phyloP scores from a whole-genome alignment of 2,329 filamentous ascomycete genomes.

The Albophoma yamanashiensis region DNA sequence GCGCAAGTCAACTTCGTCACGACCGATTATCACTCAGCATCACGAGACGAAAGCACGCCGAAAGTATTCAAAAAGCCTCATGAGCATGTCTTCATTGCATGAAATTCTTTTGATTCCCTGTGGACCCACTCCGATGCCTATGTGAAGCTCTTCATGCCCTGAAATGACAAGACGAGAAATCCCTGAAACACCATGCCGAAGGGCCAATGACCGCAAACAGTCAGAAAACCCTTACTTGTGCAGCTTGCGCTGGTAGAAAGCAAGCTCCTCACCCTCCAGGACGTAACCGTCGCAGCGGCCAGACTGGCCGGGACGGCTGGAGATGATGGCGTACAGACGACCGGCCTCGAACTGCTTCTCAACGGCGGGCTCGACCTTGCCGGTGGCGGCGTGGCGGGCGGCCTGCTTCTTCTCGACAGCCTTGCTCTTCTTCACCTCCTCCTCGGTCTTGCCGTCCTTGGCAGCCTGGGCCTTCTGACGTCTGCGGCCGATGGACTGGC shows the following conservation, averaged over 20 bases:
- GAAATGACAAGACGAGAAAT: slow-evolving; percentile 24
- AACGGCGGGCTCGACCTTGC: slow-evolving; percentile 86
- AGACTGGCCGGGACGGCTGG: slow-evolving; percentile 91
- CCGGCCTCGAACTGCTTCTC: slow-evolving; percentile 99
- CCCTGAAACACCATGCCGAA: slow-evolving; percentile 26
- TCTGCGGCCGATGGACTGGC: slow-evolving; percentile 75
- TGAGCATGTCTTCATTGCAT: slow-evolving; percentile 15
- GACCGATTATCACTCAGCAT: background rate
- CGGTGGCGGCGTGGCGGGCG: slow-evolving; percentile 65
- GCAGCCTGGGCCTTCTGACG: slow-evolving; percentile 69
- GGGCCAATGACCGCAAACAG: slow-evolving; percentile 11
- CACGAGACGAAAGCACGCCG: background rate
- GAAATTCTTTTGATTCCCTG: slow-evolving; percentile 25
- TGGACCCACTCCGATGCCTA: slow-evolving; percentile 26
- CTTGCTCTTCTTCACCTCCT: slow-evolving; percentile 89
- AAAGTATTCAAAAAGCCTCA: background rate
- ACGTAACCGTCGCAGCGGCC: slow-evolving; percentile 96
- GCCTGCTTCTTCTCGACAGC: slow-evolving; percentile 94
- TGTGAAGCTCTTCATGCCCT: slow-evolving; percentile 25
- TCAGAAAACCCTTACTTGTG: slow-evolving; percentile 65
- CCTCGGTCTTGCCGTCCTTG: slow-evolving; percentile 49
- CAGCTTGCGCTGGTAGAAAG: slow-evolving; percentile 99
- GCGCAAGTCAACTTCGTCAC: background rate
- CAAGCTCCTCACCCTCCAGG: slow-evolving; percentile 97
- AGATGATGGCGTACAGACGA: slow-evolving; percentile 88